Percentiles rank a stretch among this genome's conserved stretches.
Evolutionary conservation across 305 asterid species (phyloP).

Genomic region (Fraxinus latifolia): DNA sequence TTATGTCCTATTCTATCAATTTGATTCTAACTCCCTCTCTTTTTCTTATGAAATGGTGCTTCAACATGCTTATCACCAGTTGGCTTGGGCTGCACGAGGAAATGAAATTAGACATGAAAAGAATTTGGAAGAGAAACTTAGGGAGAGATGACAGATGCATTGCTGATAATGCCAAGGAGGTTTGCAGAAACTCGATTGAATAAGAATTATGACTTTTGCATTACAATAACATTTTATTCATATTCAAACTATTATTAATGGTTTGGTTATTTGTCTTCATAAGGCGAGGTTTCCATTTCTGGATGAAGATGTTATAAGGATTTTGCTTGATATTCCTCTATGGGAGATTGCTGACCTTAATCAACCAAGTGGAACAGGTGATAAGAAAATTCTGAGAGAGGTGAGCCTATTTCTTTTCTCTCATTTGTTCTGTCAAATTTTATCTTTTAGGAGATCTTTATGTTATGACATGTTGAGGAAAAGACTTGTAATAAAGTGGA

Average conservation of each 20-base stretch:
- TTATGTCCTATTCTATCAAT: not conserved
- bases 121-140: slow-evolving; percentile 96
- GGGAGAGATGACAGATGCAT: slow-evolving; percentile 96
- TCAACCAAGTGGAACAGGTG: slow-evolving; percentile 87
- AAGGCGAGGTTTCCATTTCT: slow-evolving; percentile 94
- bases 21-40: slow-evolving; percentile 8
- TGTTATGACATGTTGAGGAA: not conserved
- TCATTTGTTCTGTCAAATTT: not conserved
- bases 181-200: slow-evolving; percentile 22
- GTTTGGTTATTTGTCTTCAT: slow-evolving; percentile 2
- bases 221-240: not conserved
- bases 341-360: slow-evolving; percentile 91
- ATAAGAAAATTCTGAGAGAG: slow-evolving; percentile 87
- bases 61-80: slow-evolving; percentile 34
- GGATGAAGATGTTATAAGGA: slow-evolving; percentile 85
- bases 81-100: slow-evolving; percentile 87
- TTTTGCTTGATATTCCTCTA: slow-evolving; percentile 74
- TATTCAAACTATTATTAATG: slow-evolving; percentile 3
- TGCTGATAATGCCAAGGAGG: slow-evolving; percentile 96
- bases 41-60: slow-evolving; percentile 12
- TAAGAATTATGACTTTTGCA: not conserved
- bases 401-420: slow-evolving; percentile 28
- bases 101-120: slow-evolving; percentile 89
- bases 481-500: not conserved
- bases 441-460: not conserved